Base-by-base conservation (phyloP, 768 basidiomycete genomes). In the Amanita muscaria region DNA sequence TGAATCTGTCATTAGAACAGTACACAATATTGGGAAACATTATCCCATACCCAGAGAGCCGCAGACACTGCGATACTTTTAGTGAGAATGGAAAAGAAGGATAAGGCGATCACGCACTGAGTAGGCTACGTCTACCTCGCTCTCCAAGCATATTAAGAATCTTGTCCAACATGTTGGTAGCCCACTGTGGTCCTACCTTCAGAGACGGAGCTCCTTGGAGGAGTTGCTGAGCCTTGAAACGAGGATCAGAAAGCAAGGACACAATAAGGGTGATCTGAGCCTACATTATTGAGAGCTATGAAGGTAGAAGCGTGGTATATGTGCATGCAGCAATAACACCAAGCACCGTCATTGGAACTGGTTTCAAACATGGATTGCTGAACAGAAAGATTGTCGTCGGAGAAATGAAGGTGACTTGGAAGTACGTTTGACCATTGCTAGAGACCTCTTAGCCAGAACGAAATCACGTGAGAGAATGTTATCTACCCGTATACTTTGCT, bases 281-380 rank as follows among this genome's bases (percentile, higher is more conserved):
- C 64, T 54, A 87, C 86, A 60, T 72, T 68, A 52, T 75, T 73
- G 30, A 88, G 57, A 15, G 76, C 79, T 43, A 88, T 68, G 24
- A 73, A 64, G 53, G 77, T 79, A 47, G 80, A 81, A 32, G 81
- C 82, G 52, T 88, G 76, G 49, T 82, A 66, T 35, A 77, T 68
- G 58, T 90, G 86, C 69, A 87, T 82, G 56, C 70, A 70, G 51
- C 76, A 83, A 63, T 76, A 90, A 53, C 80, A 84, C 88, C 87
- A 89, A 8, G 84, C 83, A 36, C 86, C 83, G 22, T 73, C 73
- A 53, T 85, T 87, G 12, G 82, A 81, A 53, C 75, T 77, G 16
- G 86, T 88, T 56, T 86, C 85, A 52, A 88, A 83, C 76, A 86
- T 84, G 14, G 77, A 73, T 50, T 79, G 65, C 52, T 89, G 84